These are phyloP conservation scores for Oryza longistaminata DNA, from an alignment of 176 grass and related monocot genomes.

Conservation along the genomic window DNA sequence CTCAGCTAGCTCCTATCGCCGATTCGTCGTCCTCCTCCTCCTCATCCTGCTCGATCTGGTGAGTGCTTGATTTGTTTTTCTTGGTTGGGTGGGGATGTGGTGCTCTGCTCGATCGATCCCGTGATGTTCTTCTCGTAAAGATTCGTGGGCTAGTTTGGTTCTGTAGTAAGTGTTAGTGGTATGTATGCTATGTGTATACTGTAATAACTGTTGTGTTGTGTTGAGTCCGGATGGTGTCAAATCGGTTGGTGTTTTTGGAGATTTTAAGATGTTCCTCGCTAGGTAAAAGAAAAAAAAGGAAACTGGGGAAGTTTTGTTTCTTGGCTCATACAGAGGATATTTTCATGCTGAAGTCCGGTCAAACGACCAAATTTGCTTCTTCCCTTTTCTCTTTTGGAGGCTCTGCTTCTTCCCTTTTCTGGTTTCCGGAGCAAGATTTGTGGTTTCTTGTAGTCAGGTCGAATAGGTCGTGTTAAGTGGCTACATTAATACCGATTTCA, in stretches of 20 bases:
- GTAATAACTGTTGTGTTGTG: background rate
- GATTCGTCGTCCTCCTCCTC: background rate
- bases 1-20: too few relatives aligned
- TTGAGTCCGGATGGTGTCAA: background rate
- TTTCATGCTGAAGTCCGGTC: background rate
- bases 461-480: background rate
- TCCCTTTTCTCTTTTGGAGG: background rate
- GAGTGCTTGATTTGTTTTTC: constrained; percentile 10
- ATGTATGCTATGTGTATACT: background rate
- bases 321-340: background rate
- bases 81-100: background rate
- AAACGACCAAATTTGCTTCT: background rate
- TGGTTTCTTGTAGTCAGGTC: background rate
- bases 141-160: too few relatives aligned
- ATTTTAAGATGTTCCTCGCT: background rate
- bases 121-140: too few relatives aligned
- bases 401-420: background rate
- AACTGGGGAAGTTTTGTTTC: background rate
- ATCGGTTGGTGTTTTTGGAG: background rate
- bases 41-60: constrained; percentile 23
- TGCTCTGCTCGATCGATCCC: too few relatives aligned
- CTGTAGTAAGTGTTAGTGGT: too few relatives aligned
- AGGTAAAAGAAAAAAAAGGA: too few relatives aligned
- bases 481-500: background rate
- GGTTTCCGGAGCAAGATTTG: background rate